Evolutionary conservation across 1,139 yeast genomes (phyloP).

Genomic region (Geotrichum australiense): DNA sequence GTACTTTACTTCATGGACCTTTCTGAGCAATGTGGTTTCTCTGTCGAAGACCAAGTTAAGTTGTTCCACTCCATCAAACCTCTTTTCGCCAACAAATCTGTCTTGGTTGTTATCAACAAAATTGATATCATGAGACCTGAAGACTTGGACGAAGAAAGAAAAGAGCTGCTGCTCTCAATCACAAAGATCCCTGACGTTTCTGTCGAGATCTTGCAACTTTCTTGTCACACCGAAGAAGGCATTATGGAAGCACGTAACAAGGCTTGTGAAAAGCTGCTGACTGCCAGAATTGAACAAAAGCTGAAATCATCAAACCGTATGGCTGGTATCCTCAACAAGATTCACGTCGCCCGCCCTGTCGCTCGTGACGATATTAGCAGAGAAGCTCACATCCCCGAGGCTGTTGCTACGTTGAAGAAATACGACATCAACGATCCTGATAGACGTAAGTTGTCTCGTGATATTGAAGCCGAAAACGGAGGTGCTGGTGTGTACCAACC

Average conservation of each 20-base stretch:
- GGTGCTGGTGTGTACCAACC: slow-evolving; percentile 98
- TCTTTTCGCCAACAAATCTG: slow-evolving; percentile 91
- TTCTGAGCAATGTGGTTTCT: slow-evolving; percentile 97
- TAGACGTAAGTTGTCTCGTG: slow-evolving; percentile 76
- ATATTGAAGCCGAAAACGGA: slow-evolving; percentile 88
- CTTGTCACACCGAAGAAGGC: slow-evolving; percentile 92
- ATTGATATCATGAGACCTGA: slow-evolving; percentile 82
- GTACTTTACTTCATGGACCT: slow-evolving; percentile 96
- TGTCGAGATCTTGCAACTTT: slow-evolving; percentile 86
- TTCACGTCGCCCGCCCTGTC: slow-evolving; percentile 88
- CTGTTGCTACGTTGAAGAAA: slow-evolving; percentile 49
- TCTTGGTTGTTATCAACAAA: slow-evolving; percentile 91
- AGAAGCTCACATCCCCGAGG: slow-evolving; percentile 76
- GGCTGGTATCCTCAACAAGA: slow-evolving; percentile 82
- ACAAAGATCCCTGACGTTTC: slow-evolving; percentile 46
- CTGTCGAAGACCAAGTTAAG: slow-evolving; percentile 95
- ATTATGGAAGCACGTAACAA: slow-evolving; percentile 94
- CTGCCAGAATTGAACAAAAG: slow-evolving; percentile 95
- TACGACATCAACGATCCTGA: slow-evolving; percentile 77
- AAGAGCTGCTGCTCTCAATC: slow-evolving; percentile 58
- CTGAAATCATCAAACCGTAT: slow-evolving; percentile 90
- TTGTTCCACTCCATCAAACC: slow-evolving; percentile 96
- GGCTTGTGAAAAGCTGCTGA: slow-evolving; percentile 93
- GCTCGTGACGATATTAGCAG: slow-evolving; percentile 78
- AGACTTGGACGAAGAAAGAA: slow-evolving; percentile 72